phyloP scores from a whole-genome alignment of 257 asterid species.

The Nyctanthes arbortristis region DNA sequence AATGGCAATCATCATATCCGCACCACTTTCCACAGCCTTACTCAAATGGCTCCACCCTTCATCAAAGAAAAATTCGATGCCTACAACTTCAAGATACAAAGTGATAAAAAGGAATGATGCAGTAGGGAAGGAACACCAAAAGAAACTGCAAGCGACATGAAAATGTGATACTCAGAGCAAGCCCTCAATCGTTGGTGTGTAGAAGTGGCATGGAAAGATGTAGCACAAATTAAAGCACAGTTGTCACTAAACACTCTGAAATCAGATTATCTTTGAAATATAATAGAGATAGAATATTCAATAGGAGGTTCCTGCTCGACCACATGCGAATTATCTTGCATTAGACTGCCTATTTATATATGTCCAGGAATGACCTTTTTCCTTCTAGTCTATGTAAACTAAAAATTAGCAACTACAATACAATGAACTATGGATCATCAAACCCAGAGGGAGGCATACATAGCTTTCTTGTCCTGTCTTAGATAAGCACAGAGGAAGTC shows the following conservation, averaged over 20 bases:
- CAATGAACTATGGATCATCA: background rate
- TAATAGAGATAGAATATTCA: no score
- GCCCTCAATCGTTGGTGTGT: background rate
- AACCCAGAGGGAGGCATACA: background rate
- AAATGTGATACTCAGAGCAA: background rate
- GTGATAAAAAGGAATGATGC: background rate
- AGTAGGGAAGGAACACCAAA: background rate
- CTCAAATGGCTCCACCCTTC: background rate
- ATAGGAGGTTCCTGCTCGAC: no score
- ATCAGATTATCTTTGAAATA: no score
- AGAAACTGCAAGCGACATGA: background rate
- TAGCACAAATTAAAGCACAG: no score
- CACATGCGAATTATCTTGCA: no score
- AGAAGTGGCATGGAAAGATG: no score
- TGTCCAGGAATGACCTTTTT: background rate
- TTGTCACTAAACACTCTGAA: no score
- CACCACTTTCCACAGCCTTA: background rate
- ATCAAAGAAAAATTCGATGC: background rate
- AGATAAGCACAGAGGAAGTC: background rate
- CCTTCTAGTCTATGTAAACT: background rate
- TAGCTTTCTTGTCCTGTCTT: background rate
- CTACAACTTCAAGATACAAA: background rate
- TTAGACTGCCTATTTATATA: no score
- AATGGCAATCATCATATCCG: no score
- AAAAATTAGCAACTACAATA: background rate